Conservation (phyloP, 371 early-diverging fungal genomes). For the Mortierella sp. region DNA sequence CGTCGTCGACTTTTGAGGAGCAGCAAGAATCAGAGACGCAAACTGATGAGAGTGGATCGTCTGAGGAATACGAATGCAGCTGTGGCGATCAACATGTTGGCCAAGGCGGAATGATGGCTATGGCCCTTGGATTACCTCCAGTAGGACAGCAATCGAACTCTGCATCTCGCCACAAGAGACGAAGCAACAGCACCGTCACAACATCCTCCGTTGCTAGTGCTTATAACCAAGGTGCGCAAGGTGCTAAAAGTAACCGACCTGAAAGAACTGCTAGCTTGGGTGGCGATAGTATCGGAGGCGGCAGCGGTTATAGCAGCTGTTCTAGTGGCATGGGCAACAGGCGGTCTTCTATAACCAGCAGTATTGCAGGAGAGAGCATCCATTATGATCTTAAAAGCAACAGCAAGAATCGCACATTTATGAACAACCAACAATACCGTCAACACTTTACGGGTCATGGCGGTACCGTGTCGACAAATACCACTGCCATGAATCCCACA, state of each 20-base stretch:
- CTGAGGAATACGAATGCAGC: conserved; percentile 31
- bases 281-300: neutral
- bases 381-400: conserved; percentile 16
- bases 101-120: conserved; percentile 6
- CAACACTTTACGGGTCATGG: conserved; percentile 51
- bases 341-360: conserved; percentile 32
- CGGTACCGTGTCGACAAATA: neutral
- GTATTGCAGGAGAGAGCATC: conserved; percentile 28
- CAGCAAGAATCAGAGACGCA: conserved; percentile 10
- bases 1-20: neutral
- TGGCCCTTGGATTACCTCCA: neutral
- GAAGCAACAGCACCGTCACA: conserved; percentile 27
- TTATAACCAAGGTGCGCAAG: conserved; percentile 6
- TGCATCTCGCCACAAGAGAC: conserved; percentile 23
- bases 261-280: conserved; percentile 18
- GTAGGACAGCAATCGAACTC: conserved; percentile 18
- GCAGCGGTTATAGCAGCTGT: neutral
- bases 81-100: conserved; percentile 10
- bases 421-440: conserved; percentile 31
- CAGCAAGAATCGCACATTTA: conserved; percentile 3
- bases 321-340: neutral
- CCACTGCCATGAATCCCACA: neutral
- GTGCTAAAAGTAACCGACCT: conserved; percentile 9
- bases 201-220: conserved; percentile 21
- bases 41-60: conserved; percentile 32